Evolutionary conservation across 345 rosid genomes (phyloP).

Genomic region (Eucalyptus guilfoylei): DNA sequence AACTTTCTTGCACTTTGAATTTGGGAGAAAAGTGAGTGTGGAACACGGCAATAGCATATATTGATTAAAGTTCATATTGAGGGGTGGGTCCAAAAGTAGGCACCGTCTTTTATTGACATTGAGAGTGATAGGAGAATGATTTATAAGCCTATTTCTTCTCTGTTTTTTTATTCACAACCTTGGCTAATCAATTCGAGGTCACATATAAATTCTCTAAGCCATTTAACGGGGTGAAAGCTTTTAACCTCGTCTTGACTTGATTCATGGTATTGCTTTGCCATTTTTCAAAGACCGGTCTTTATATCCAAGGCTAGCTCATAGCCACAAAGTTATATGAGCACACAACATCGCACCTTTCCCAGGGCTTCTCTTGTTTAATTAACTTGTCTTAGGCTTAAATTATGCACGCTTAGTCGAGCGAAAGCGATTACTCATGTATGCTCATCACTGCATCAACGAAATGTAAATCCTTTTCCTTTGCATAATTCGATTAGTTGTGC

Average conservation of each 20-base stretch:
- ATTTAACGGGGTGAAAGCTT: neutral
- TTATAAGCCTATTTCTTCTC: neutral
- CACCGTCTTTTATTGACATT: slow-evolving; percentile 33
- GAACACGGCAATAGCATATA: slow-evolving; percentile 15
- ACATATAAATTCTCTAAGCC: neutral
- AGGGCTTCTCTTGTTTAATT: neutral
- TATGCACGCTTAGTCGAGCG: neutral
- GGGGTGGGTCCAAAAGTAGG: slow-evolving; percentile 37
- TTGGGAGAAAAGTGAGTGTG: slow-evolving; percentile 1
- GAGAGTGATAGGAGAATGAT: neutral
- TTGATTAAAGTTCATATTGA: neutral
- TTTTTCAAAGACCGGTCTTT: neutral
- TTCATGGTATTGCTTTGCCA: neutral
- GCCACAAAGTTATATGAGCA: neutral
- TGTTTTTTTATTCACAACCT: neutral
- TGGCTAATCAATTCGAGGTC: neutral
- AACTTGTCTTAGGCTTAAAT: neutral
- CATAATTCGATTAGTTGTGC: neutral
- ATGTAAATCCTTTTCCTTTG: neutral
- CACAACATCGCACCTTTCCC: neutral
- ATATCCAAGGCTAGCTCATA: neutral
- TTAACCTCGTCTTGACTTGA: neutral
- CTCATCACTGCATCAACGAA: neutral
- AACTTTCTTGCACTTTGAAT: slow-evolving; percentile 4
- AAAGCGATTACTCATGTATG: neutral